Base-by-base conservation (phyloP, 148 eudicot species). In the Silene latifolia region DNA sequence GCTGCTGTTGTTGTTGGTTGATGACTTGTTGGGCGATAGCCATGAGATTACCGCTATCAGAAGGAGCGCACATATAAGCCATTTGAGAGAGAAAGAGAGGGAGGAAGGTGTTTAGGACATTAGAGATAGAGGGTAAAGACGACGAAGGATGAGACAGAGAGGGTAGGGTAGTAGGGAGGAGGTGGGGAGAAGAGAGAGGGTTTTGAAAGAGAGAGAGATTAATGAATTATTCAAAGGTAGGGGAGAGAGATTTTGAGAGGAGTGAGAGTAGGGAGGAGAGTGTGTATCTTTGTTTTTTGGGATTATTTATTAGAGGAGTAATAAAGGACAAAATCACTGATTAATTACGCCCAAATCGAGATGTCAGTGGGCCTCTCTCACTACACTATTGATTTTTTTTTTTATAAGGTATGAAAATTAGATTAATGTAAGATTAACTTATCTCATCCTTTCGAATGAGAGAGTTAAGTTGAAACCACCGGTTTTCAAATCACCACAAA, bases 41-140 rank as follows among this genome's bases (percentile, higher is more conserved):
- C 98, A 94, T 94, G 56, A 94, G 95, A 75, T 94, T 94, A 17
- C 98, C 98, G 71, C 93, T 94, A 80, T 94, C 97, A 27, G 91
- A 79, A 82, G 92, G 96, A 23, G 91, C 80, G 74, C 98, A 94
- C 92, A 86, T 87, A 77, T 90, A 91, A 44, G 97, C 93, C 98
- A 91, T 17, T 2, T 18, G 1, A 5, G 77, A 27, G 58, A 74
- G 72, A 1, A 19, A n/a, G 12, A 35, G 7, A 1, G 27, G 72
- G 44, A 4, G 29, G 44, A 8, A 20, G 8, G 8, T 61, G 13
- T 39, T 39, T 39, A 39, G 44, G 44, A 7, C 44, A 39, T 39
- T 39, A 39, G 24, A 0, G 12, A 32, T 32, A 4, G 7, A 21
- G 14, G 29, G 29, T 27, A 3, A 1, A 27, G 29, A 27, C 1